Base-by-base conservation (phyloP, 2,329 filamentous ascomycete species). In the Epichloe brachyelytri region DNA sequence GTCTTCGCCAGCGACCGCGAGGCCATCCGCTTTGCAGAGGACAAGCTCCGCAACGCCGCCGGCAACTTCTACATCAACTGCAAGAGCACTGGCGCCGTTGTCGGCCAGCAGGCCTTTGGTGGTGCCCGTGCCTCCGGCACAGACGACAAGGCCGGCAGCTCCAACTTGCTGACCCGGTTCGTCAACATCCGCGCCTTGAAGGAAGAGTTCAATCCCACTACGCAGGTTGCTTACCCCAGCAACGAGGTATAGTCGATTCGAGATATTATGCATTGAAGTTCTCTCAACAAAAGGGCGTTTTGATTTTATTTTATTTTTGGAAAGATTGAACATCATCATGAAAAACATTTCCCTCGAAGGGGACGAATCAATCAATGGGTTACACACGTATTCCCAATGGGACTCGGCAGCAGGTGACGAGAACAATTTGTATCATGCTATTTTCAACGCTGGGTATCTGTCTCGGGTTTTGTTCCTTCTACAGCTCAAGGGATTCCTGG, bases 21-120 rank as follows among this genome's bases (percentile, higher is more conserved):
- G 45, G 82, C 76, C 14, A 70, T 89, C 53, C 76, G 82, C 22
- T 74, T 75, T 51, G 86, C 85, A 0, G 85, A 89, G 66, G 79
- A 88, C 58, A 77, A 74, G 54, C 73, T 91, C 49, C 75, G 85
- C 56, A 81, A 89, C 63, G 72, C 83, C 0, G 86, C 86, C 0
- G 86, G 86, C 41, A 91, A 91, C 72, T 90, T 90, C 65, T 91
- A 91, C 71, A 76, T 91, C 69, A 91, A 90, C 71, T 86, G 83
- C 73, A 90, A 90, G 77, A 83, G 79, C 66, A 86, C 83, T 2
- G 83, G 82, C 39, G 82, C 83, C 15, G 81, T 87, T 22, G 82
- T 86, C 7, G 83, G 82, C 14, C 83, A 86, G 69, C 83, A 86
- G 70, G 79, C 83, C 4, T 86, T 86, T 63, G 83, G 83, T 20